Conservation (phyloP, 2,329 filamentous ascomycete species). For the Colletotrichum noveboracense region DNA sequence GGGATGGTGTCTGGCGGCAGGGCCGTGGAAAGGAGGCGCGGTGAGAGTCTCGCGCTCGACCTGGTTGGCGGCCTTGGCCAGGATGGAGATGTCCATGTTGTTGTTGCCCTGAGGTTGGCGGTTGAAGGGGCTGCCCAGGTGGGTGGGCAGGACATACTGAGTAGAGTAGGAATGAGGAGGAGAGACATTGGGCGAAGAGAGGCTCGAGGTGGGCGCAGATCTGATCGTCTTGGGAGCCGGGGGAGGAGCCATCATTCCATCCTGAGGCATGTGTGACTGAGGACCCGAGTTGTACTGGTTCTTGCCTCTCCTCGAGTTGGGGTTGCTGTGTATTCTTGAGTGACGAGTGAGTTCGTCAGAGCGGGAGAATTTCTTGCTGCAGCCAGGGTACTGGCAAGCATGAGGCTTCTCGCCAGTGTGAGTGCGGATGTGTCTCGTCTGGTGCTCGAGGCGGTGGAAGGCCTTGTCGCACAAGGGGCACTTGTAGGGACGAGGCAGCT, state of each 20-base stretch:
- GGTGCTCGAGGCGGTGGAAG: conserved; percentile 96
- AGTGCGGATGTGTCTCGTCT: conserved; percentile 88
- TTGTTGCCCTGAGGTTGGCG: conserved; percentile 42
- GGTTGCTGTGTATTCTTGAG: conserved; percentile 98
- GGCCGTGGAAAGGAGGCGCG: conserved; percentile 45
- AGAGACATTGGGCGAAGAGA: conserved; percentile 94
- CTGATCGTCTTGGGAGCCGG: conserved; percentile 79
- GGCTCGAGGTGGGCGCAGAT: conserved; percentile 84
- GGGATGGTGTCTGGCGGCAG: conserved; percentile 55
- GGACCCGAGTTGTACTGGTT: conserved; percentile 54
- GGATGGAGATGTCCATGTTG: conserved; percentile 61
- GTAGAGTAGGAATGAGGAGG: conserved; percentile 85
- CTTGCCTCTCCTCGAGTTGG: conserved; percentile 92
- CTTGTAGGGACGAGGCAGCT: conserved; percentile 96
- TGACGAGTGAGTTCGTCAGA: conserved; percentile 97
- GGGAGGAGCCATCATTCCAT: conserved; percentile 78
- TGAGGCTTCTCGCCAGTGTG: conserved; percentile 99
- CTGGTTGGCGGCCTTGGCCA: conserved; percentile 66
- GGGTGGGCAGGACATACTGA: conserved; percentile 62
- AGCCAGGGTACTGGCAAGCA: conserved; percentile 92
- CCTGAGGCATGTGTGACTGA: conserved; percentile 51
- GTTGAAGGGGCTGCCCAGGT: conserved; percentile 40
- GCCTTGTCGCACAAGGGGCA: conserved; percentile 98
- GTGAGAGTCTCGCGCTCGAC: conserved; percentile 63
- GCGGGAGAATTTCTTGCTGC: conserved; percentile 95